Base-by-base conservation (phyloP, 441 rosid genomes). In the Populus trichocarpa region DNA sequence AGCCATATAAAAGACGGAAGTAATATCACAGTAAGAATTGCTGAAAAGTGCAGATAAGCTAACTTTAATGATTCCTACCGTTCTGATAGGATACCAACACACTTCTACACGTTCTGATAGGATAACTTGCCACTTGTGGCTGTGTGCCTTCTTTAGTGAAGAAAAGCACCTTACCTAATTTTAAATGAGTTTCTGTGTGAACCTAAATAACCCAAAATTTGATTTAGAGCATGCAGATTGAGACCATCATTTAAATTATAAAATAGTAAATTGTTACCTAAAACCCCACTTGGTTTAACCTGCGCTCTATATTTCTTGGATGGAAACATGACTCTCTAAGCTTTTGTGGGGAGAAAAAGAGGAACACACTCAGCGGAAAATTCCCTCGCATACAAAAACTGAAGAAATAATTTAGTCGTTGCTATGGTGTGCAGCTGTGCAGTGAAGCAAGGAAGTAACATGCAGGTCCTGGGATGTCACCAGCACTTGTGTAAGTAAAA, bases 281-380 rank as follows among this genome's bases (percentile, higher is more conserved):
- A 46, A 46, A 13, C 57, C 0, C 57, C 57, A 46, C 20, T 1
- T 46, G 18, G 57, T 46, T 42, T 42, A 42, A 42, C 50, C 50
- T 42, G 50, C 50, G 50, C 50, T 42, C 50, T 42, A 12, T 10
- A 2, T 42, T 12, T 42, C 50, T 3, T 10, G 50, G 50, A 42
- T 42, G 50, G 50, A 42, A 11, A 42, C 50, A 42, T 42, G 50
- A 42, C 50, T 42, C 50, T 42, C 50, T 42, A 42, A 42, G 50
- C 50, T 42, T 42, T 42, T 42, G 50, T 12, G 50, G 50, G 50
- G 50, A 42, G 50, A 42, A 42, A 42, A 30, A 30, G 32, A 3
- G 14, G 16, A 73, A 72, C 79, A 70, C 74, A 73, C 35, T 26
- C 64, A 22, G 36, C 38, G 40, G 70, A 61, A 28, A 36, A 20